Percentiles rank a stretch among this genome's conserved stretches.
Conservation (phyloP, 805 yeast species). For the Kazachstania bromeliacearum region DNA sequence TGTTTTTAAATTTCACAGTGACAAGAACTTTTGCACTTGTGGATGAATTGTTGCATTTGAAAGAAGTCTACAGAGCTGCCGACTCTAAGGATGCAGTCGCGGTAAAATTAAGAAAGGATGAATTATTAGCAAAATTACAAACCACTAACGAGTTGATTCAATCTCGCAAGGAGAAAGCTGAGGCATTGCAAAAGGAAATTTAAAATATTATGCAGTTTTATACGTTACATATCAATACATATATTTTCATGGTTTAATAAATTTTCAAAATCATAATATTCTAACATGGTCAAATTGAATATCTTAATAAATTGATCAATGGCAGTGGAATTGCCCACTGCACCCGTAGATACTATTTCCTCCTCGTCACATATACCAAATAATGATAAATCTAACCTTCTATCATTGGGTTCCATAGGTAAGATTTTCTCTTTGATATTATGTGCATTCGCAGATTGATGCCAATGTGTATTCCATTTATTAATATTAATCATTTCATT, state of each 20-base stretch:
- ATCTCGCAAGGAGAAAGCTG: neutral
- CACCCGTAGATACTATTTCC: no score
- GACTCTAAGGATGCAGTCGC: neutral
- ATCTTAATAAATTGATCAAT: conserved; percentile 14
- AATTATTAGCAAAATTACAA: no score
- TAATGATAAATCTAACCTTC: neutral
- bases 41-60: conserved; percentile 55
- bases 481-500: neutral
- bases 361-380: neutral
- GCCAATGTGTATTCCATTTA: no score
- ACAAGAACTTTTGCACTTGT: conserved; percentile 78
- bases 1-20: conserved; percentile 78
- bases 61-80: conserved; percentile 38
- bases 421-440: no score
- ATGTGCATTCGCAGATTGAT: no score
- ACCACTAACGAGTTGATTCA: neutral
- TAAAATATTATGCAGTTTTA: neutral
- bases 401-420: no score
- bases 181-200: neutral
- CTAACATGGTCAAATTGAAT: conserved; percentile 22
- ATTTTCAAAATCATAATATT: conserved; percentile 18
- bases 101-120: no score
- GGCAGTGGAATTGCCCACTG: no score
- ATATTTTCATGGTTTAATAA: conserved; percentile 13
- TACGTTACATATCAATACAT: conserved; percentile 14